Evolutionary conservation across 108 stramenopile species (phyloP), one percentile per base, ranked within the genome.

Genomic region (Skeletonema menzelii): DNA sequence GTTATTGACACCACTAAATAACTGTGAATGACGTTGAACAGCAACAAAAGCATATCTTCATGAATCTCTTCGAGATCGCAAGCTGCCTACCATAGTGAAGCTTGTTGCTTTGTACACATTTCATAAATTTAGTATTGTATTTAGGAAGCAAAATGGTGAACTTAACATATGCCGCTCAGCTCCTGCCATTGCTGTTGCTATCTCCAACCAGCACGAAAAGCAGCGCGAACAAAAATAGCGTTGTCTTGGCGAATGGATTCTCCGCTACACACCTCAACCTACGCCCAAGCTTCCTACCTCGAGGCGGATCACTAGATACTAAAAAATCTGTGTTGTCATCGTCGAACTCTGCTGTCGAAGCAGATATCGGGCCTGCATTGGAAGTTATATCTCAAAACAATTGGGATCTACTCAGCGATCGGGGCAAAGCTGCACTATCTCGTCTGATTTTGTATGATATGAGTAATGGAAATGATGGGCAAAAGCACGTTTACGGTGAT

Each of bases 401-500:
- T 70, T 81, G 84, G 72, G 83, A 82, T 13, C 38, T 95, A 3
- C 73, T 95, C 35, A 86, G 85, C 61, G 80, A 82, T 35, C 79
- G 93, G 15, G 91, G 88, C 15, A 81, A 78, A 69, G 64, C 70
- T 8, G 88, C 93, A 10, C 44, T 95, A 24, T 60, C 69, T 37
- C 83, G 75, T 49, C 62, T 95, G 20, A 85, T 91, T 27, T 73
- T 77, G 34, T 73, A 68, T 35, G 92, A 93, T 69, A 27, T 63
- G 53, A 31, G 72, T 17, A 59, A 37, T 2, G 76, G 69, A 27
- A 27, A 64, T 13, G 38, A 76, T 24, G 76, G 64, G 0, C 95
- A 96, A 71, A 67, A 8, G n/a, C 96, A 95, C 78, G 85, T 97
- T 12, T 96, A 96, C 63, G 85, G 70, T n/a, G 73, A 85, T 17